Conservation (phyloP, 176 grass and related monocot species). For the Aegilops tauschii region DNA sequence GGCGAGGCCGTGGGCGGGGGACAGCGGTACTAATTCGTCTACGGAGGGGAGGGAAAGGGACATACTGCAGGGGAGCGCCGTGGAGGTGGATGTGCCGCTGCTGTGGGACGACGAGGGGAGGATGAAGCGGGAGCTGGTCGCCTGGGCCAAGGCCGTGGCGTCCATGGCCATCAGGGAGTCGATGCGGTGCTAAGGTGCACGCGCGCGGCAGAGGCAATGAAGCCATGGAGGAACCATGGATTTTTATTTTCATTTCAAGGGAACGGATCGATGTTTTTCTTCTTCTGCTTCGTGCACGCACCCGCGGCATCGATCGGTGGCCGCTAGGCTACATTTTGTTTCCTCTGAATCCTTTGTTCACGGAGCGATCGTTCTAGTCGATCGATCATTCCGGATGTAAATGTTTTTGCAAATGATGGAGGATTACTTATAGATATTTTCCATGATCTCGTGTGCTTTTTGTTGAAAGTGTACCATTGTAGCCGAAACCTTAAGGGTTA, state of each 20-base stretch:
- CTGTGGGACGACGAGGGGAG: constrained; percentile 52
- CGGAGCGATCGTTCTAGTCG: neutral
- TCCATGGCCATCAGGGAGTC: constrained; percentile 60
- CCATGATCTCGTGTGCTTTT: too few relatives aligned
- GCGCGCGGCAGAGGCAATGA: neutral
- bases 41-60: neutral
- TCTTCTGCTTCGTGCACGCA: neutral
- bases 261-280: too few relatives aligned
- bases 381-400: neutral
- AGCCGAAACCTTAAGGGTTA: too few relatives aligned
- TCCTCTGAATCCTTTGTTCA: neutral
- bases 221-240: neutral
- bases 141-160: constrained; percentile 77
- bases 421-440: too few relatives aligned
- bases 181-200: neutral
- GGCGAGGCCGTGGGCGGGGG: neutral
- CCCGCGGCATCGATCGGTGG: neutral
- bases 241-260: neutral
- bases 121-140: constrained; percentile 61
- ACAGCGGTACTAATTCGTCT: neutral
- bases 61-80: neutral
- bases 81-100: neutral
- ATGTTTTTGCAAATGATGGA: constrained; percentile 7
- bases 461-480: too few relatives aligned
- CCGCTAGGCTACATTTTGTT: neutral